A percentile compares a stretch with the other conserved stretches of the same genome.
These are phyloP conservation scores for Glarea lozoyensis DNA, from an alignment of 495 filamentous ascomycete species.

Conservation along the genomic window DNA sequence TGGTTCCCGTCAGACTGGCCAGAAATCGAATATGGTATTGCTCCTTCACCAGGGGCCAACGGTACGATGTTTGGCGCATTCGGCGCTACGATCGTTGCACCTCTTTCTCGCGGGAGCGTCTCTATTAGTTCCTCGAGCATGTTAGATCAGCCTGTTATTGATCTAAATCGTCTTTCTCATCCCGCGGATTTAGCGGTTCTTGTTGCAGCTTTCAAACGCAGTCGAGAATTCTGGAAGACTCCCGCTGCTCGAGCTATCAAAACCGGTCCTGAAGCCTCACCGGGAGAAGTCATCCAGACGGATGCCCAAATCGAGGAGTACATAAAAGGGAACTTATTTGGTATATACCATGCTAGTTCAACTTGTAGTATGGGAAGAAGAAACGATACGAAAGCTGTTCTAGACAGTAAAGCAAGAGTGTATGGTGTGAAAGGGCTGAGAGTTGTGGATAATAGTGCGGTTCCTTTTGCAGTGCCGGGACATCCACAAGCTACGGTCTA, in stretches of 20 bases:
- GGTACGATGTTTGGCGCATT: too few relatives aligned
- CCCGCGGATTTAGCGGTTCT: slow-evolving; percentile 45
- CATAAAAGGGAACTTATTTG: slow-evolving; percentile 29
- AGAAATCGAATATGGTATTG: slow-evolving; percentile 41
- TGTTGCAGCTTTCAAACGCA: slow-evolving; percentile 44
- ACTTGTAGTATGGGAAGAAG: slow-evolving; percentile 50
- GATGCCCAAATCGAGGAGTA: slow-evolving; percentile 43
- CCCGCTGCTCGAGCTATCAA: slow-evolving; percentile 27
- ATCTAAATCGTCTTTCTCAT: slow-evolving; percentile 44
- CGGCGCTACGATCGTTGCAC: slow-evolving; percentile 35
- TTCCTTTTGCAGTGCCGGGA: slow-evolving; percentile 47
- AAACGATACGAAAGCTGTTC: slow-evolving; percentile 36
- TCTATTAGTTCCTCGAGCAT: slow-evolving; percentile 37
- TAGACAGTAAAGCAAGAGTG: slow-evolving; percentile 43
- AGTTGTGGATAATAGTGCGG: slow-evolving; percentile 50
- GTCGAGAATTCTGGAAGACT: slow-evolving; percentile 31
- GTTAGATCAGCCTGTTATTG: slow-evolving; percentile 39
- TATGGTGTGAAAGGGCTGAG: slow-evolving; percentile 41
- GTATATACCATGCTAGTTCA: slow-evolving; percentile 41
- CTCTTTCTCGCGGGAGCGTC: slow-evolving; percentile 46
- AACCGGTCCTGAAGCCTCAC: slow-evolving; percentile 38
- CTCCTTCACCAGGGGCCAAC: slow-evolving; percentile 19
- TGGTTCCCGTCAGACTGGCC: slow-evolving; percentile 47
- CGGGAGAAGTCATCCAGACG: slow-evolving; percentile 34
- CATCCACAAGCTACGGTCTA: slow-evolving; percentile 42